A percentile compares a stretch with the other conserved stretches of the same genome.
Conservation (phyloP, 1,139 yeast species). For the Citeromyces hawaiiensis region DNA sequence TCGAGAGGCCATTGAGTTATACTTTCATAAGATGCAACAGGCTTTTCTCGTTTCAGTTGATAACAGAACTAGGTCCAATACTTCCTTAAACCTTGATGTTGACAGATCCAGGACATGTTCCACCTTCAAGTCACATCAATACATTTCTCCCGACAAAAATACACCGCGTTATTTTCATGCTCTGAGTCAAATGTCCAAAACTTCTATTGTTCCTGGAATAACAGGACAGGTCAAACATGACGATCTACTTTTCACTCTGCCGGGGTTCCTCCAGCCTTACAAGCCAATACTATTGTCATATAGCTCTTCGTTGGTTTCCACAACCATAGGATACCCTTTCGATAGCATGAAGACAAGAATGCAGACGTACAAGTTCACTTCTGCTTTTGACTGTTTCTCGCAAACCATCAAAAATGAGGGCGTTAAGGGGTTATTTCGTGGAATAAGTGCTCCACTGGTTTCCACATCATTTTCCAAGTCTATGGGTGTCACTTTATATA, state of each 20-base stretch:
- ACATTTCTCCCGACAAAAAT: too few relatives aligned
- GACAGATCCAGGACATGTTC: too few relatives aligned
- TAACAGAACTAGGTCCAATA: too few relatives aligned
- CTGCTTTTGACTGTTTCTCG: conserved; percentile 44
- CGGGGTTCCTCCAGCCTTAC: conserved; percentile 37
- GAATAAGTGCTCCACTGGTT: conserved; percentile 58
- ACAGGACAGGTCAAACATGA: conserved; percentile 20
- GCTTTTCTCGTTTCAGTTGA: too few relatives aligned
- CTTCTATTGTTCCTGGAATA: conserved; percentile 20
- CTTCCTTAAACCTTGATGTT: too few relatives aligned
- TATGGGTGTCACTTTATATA: conserved; percentile 52
- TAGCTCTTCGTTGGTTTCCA: conserved; percentile 51
- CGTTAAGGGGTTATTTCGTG: conserved; percentile 58
- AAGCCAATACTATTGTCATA: conserved; percentile 48
- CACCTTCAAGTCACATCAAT: too few relatives aligned
- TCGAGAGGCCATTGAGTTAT: too few relatives aligned
- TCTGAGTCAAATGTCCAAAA: background rate
- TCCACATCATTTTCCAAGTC: conserved; percentile 58
- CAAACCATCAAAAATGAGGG: conserved; percentile 55
- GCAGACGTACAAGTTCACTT: conserved; percentile 61
- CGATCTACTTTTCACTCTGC: conserved; percentile 30
- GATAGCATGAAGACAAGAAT: conserved; percentile 78
- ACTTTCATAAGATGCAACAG: too few relatives aligned
- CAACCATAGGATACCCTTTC: conserved; percentile 69
- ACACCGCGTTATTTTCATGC: background rate